Evolutionary conservation across 345 rosid species (phyloP).

Genomic region (Tarenaya hassleriana): DNA sequence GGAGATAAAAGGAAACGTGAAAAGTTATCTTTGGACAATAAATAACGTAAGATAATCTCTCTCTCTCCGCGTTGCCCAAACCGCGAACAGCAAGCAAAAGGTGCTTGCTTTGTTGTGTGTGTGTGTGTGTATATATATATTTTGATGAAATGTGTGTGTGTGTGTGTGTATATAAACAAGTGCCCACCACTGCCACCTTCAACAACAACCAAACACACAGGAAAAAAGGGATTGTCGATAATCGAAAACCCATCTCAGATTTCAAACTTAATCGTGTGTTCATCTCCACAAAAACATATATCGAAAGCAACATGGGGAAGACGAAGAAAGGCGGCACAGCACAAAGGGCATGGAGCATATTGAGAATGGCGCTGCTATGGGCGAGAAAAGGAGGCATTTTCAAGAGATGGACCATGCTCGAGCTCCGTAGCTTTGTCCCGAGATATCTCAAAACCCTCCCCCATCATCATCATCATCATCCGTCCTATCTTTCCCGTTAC

Average conservation of each 20-base stretch:
- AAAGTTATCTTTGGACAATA: too few species aligned
- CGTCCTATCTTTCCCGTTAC: slow-evolving; percentile 28
- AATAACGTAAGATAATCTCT: background rate
- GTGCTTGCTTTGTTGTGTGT: slow-evolving; percentile 18
- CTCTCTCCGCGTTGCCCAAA: slow-evolving; percentile 29
- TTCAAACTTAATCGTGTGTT: too few species aligned
- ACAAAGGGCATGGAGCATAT: slow-evolving; percentile 46
- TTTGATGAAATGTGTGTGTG: too few species aligned
- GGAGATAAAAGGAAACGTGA: too few species aligned
- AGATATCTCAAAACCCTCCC: slow-evolving; percentile 49
- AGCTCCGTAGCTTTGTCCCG: slow-evolving; percentile 42
- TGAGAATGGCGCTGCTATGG: slow-evolving; percentile 57
- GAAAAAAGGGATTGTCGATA: background rate
- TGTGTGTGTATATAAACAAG: slow-evolving; percentile 10
- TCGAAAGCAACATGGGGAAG: slow-evolving; percentile 24
- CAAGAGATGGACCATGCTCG: slow-evolving; percentile 43
- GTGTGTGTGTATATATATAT: too few species aligned
- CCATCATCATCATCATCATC: slow-evolving; percentile 15
- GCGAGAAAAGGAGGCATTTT: slow-evolving; percentile 64
- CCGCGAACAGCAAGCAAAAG: slow-evolving; percentile 25
- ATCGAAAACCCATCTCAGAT: too few species aligned
- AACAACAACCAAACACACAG: background rate
- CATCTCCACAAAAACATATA: too few species aligned
- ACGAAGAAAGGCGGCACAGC: slow-evolving; percentile 26
- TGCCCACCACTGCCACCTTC: slow-evolving; percentile 14